These are phyloP conservation scores for Phialocephala subalpina DNA, from an alignment of 2,329 filamentous ascomycete genomes.

Conservation along the genomic window DNA sequence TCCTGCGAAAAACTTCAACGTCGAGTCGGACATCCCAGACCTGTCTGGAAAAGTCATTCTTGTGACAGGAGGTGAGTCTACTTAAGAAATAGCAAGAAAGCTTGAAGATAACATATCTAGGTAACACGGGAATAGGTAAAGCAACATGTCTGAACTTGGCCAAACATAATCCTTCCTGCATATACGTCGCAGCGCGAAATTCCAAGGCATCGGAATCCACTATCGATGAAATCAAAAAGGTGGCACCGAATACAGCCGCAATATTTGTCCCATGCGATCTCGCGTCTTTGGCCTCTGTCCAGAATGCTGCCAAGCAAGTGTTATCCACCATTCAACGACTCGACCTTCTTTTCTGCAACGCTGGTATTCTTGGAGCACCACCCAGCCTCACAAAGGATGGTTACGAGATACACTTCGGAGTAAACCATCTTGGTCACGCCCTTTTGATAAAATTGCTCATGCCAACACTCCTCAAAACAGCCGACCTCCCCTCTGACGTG, in stretches of 20 bases:
- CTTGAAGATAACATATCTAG: neutral
- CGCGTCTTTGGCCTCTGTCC: slow-evolving; percentile 51
- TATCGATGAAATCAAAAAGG: slow-evolving; percentile 21
- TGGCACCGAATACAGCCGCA: slow-evolving; percentile 10
- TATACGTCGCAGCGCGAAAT: slow-evolving; percentile 49
- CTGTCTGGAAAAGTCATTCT: slow-evolving; percentile 53
- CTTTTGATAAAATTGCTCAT: slow-evolving; percentile 28
- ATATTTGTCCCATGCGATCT: slow-evolving; percentile 48
- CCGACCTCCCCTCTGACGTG: slow-evolving; percentile 15
- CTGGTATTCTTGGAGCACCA: slow-evolving; percentile 39
- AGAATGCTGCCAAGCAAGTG: slow-evolving; percentile 50
- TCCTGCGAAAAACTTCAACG: slow-evolving; percentile 38
- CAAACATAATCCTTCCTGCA: slow-evolving; percentile 47
- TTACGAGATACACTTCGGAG: slow-evolving; percentile 43
- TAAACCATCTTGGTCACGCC: slow-evolving; percentile 30
- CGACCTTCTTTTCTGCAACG: slow-evolving; percentile 51
- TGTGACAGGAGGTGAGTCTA: slow-evolving; percentile 50
- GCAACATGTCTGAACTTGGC: slow-evolving; percentile 49
- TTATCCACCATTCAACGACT: slow-evolving; percentile 41
- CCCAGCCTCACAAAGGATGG: slow-evolving; percentile 39
- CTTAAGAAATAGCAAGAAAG: neutral
- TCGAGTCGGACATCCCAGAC: slow-evolving; percentile 47
- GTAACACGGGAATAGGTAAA: slow-evolving; percentile 52
- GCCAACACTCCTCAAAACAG: slow-evolving; percentile 30
- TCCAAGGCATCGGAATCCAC: slow-evolving; percentile 44